These are phyloP conservation scores for Paxillus involutus DNA, from an alignment of 768 basidiomycete genomes.

Conservation along the genomic window DNA sequence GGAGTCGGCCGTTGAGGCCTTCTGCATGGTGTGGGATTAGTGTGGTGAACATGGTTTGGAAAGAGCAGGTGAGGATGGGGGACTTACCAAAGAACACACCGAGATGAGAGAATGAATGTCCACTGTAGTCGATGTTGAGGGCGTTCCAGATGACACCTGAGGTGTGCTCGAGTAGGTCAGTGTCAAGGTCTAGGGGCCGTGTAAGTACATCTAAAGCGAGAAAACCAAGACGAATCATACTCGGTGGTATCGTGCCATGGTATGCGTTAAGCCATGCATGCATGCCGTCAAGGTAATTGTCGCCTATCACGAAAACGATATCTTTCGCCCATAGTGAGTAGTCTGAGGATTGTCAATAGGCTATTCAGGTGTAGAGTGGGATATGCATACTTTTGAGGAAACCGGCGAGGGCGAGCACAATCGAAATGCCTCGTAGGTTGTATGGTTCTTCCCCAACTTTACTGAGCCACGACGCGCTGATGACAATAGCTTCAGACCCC, in stretches of 20 bases:
- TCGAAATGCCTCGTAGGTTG: slow-evolving; percentile 86
- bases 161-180: slow-evolving; percentile 58
- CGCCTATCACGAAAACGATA: slow-evolving; percentile 84
- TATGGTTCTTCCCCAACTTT: slow-evolving; percentile 52
- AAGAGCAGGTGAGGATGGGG: not conserved
- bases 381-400: slow-evolving; percentile 72
- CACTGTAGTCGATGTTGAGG: slow-evolving; percentile 91
- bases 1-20: slow-evolving; percentile 91
- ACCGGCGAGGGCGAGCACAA: slow-evolving; percentile 78
- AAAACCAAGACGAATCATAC: slow-evolving; percentile 40
- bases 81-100: slow-evolving; percentile 89
- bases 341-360: slow-evolving; percentile 40
- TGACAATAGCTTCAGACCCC: slow-evolving; percentile 90
- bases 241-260: slow-evolving; percentile 65
- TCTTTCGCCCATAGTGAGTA: slow-evolving; percentile 96
- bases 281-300: slow-evolving; percentile 87
- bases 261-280: slow-evolving; percentile 90
- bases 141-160: slow-evolving; percentile 97
- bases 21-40: slow-evolving; percentile 46
- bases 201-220: not conserved
- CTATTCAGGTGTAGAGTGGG: not conserved
- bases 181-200: slow-evolving; percentile 53
- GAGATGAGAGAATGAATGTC: slow-evolving; percentile 94
- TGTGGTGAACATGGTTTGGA: not conserved
- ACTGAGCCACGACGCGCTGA: slow-evolving; percentile 90